These are phyloP conservation scores for Articulospora tetracladia DNA, from an alignment of 495 filamentous ascomycete species.

Conservation along the genomic window DNA sequence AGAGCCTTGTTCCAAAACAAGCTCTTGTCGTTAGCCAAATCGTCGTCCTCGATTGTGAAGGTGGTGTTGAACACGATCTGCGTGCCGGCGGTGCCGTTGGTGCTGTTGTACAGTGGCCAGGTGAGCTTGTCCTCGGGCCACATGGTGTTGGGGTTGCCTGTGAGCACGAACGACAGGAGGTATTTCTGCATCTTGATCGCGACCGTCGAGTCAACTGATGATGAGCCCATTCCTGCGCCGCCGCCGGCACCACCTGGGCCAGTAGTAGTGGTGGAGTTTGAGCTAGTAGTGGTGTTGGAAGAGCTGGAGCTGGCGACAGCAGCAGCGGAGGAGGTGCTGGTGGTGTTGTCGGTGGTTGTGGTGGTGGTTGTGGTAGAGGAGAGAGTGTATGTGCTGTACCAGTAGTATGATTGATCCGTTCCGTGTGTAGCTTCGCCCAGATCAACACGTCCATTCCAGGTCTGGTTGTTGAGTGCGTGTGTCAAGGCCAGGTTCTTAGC, in stretches of 20 bases:
- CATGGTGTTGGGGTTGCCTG: slow-evolving; percentile 31
- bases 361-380: slow-evolving; percentile 14
- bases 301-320: not conserved
- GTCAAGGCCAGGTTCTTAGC: slow-evolving; percentile 31
- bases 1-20: slow-evolving; percentile 33
- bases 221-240: not conserved
- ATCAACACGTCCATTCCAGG: slow-evolving; percentile 31
- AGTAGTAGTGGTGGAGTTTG: slow-evolving; percentile 3
- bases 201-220: slow-evolving; percentile 14
- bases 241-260: not conserved
- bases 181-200: slow-evolving; percentile 29
- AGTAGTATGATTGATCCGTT: slow-evolving; percentile 34
- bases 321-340: slow-evolving; percentile 3
- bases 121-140: slow-evolving; percentile 31
- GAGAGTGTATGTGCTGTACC: slow-evolving; percentile 31
- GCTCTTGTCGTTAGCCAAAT: slow-evolving; percentile 29
- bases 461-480: slow-evolving; percentile 30
- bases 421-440: slow-evolving; percentile 30
- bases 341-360: not conserved
- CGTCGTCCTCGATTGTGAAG: slow-evolving; percentile 28
- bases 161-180: slow-evolving; percentile 32
- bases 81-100: slow-evolving; percentile 16
- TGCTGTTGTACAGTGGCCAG: slow-evolving; percentile 30
- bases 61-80: slow-evolving; percentile 30
- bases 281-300: not conserved